Conservation (phyloP, 2,329 filamentous ascomycete genomes). For the Tolypocladium album region DNA sequence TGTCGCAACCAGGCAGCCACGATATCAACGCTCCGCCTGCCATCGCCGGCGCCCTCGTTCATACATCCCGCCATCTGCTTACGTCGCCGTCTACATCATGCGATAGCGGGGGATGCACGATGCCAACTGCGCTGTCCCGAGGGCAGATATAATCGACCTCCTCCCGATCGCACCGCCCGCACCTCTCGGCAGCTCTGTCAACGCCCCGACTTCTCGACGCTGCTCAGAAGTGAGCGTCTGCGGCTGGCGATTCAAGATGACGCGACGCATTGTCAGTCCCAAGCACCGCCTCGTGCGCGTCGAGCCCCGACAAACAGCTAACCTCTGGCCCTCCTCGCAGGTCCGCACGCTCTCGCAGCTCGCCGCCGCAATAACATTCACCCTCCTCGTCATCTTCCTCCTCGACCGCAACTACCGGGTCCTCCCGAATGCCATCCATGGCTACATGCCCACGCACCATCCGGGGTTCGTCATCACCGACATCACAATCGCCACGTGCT, state of each 20-base stretch:
- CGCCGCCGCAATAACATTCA: conserved; percentile 50
- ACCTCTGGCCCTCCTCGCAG: conserved; percentile 17
- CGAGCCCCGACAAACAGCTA: neutral
- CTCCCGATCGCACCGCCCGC: neutral
- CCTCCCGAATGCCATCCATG: conserved; percentile 75
- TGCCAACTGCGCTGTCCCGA: neutral
- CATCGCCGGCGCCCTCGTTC: neutral
- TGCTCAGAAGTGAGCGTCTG: neutral
- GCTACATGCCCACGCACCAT: conserved; percentile 76
- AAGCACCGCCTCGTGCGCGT: neutral
- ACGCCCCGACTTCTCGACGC: neutral
- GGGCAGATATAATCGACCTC: neutral
- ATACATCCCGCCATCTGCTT: neutral
- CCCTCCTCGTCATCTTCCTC: conserved; percentile 64
- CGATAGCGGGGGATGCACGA: conserved; percentile 2
- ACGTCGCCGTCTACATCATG: neutral
- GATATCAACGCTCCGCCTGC: neutral
- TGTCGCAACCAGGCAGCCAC: neutral
- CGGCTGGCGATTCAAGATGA: conserved; percentile 13
- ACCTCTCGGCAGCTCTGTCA: neutral
- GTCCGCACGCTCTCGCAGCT: conserved; percentile 68
- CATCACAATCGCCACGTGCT: conserved; percentile 68
- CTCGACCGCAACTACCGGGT: conserved; percentile 85
- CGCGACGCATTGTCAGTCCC: conserved; percentile 24
- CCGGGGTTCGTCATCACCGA: conserved; percentile 79